Conservation (phyloP, 495 filamentous ascomycete species). For the Neurospora sp. region DNA sequence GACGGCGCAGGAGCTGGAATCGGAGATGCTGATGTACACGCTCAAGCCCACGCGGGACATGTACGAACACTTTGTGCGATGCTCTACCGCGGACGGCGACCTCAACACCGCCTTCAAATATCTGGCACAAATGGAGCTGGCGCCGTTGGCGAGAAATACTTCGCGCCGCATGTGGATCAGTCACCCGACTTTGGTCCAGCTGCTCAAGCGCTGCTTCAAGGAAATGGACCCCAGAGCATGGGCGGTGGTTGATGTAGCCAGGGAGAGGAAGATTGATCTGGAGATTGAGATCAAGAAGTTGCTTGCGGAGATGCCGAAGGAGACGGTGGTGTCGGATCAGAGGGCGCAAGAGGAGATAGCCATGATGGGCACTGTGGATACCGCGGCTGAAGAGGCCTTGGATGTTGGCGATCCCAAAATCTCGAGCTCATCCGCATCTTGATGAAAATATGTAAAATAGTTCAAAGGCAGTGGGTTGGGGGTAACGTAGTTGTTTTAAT, state of each 20-base stretch:
- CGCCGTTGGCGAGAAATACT: neutral
- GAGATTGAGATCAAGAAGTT: constrained; percentile 8
- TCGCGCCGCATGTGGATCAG: constrained; percentile 26
- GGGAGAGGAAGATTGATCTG: constrained; percentile 17
- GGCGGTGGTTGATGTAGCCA: constrained; percentile 27
- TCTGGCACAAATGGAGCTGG: constrained; percentile 42
- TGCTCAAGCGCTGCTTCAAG: constrained; percentile 34
- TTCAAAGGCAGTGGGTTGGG: neutral
- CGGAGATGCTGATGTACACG: constrained; percentile 60
- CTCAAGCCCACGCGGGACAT: constrained; percentile 50
- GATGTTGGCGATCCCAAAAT: neutral
- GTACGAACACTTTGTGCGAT: constrained; percentile 59
- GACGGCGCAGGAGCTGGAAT: constrained; percentile 55
- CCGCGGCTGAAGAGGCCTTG: neutral
- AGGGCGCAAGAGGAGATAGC: neutral
- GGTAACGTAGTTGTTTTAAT: neutral
- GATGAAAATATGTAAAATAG: neutral
- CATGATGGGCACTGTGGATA: neutral
- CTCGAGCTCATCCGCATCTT: neutral
- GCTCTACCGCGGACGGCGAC: constrained; percentile 45
- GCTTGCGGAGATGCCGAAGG: neutral
- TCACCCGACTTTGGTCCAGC: constrained; percentile 19
- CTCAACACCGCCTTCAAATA: constrained; percentile 50
- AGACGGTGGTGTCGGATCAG: neutral
- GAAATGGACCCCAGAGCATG: constrained; percentile 35